Base-by-base conservation (phyloP, 2,329 filamentous ascomycete species). In the Aspergillus sp. region DNA sequence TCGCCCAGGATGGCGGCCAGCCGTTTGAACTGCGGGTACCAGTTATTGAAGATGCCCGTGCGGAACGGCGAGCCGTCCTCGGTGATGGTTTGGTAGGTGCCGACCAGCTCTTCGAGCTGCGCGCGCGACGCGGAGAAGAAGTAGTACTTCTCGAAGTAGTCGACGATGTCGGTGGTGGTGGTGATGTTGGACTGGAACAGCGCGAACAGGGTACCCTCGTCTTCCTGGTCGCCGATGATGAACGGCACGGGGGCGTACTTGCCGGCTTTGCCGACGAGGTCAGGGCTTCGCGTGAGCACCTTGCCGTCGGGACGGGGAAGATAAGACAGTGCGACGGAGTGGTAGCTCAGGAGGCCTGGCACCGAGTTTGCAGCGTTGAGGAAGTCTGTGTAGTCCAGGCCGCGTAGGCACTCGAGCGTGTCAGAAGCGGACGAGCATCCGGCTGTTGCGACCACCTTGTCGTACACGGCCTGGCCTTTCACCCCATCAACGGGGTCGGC, bases 21-120 rank as follows among this genome's bases (percentile, higher is more conserved):
- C 13, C 87, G 86, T 71, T 92, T 93, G 78, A 84, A 92, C 58
- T 89, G 82, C 0, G 89, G 87, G 65, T 89, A 91, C 63, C 84
- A 76, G 62, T 87, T 84, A 72, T 93, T 89, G n/a, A 86, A 57
- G 9, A 80, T 55, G 1, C 81, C 76, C 0, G 88, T 92, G 46
- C 84, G 78, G 76, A 89, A 92, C 1, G 89, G 89, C 2, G 84
- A 88, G 32, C 89, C 89, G 16, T 79, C 74, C 8, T 76, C 73
- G 17, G 78, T 66, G 20, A 76, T 73, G n/a, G 78, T 67, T 2
- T 82, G 78, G 65, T 93, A 94, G 0, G 80, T 82, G 36, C 70
- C 72, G 8, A 92, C 81, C 0, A 91, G 73, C 2, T 67, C 73
- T 1, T 75, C 66, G 14, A 93, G 65, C 50, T 82, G 73, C 0